Percentiles rank a stretch among this genome's conserved stretches.
Evolutionary conservation across 2,329 filamentous ascomycete genomes (phyloP).

Genomic region (Penicillium brevicompactum): DNA sequence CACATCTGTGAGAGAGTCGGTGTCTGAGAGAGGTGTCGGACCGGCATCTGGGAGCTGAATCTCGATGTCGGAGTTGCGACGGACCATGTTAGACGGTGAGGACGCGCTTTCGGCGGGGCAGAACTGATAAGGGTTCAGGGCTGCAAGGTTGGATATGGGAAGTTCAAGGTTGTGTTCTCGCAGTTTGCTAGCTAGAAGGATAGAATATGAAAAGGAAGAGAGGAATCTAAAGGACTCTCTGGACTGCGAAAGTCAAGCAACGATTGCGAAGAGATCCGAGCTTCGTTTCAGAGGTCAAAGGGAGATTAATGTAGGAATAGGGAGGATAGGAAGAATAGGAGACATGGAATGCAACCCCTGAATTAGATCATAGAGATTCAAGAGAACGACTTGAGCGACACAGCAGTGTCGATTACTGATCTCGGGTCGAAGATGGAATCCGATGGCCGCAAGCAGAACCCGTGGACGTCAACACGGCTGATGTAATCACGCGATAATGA

Average conservation of each 20-base stretch:
- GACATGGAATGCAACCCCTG: conserved; percentile 1
- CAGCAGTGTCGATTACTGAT: conserved; percentile 1
- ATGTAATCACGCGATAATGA: conserved; percentile 23
- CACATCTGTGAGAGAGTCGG: conserved; percentile 37
- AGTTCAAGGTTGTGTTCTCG: background rate
- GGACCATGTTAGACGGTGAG: conserved; percentile 35
- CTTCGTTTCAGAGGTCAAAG: conserved; percentile 36
- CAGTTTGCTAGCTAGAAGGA: background rate
- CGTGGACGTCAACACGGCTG: conserved; percentile 19
- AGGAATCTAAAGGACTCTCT: background rate
- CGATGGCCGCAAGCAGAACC: conserved; percentile 27
- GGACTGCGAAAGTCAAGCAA: conserved; percentile 5
- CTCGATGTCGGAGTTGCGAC: conserved; percentile 47
- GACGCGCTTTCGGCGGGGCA: conserved; percentile 43
- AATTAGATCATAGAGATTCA: conserved; percentile 2
- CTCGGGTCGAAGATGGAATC: conserved; percentile 20
- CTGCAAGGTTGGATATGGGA: too few species aligned
- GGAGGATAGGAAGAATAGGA: conserved; percentile 9
- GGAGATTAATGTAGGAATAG: conserved; percentile 14
- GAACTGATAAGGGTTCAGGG: conserved; percentile 4
- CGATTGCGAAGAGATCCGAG: conserved; percentile 34
- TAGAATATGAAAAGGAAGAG: conserved; percentile 4
- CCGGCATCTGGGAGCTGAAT: conserved; percentile 42
- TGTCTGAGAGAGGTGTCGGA: conserved; percentile 23
- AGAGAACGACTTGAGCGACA: background rate